Percentiles rank a stretch among this genome's conserved stretches.
These are phyloP conservation scores for Dactylorhiza incarnata DNA, from an alignment of 106 monocot genomes.

Conservation along the genomic window DNA sequence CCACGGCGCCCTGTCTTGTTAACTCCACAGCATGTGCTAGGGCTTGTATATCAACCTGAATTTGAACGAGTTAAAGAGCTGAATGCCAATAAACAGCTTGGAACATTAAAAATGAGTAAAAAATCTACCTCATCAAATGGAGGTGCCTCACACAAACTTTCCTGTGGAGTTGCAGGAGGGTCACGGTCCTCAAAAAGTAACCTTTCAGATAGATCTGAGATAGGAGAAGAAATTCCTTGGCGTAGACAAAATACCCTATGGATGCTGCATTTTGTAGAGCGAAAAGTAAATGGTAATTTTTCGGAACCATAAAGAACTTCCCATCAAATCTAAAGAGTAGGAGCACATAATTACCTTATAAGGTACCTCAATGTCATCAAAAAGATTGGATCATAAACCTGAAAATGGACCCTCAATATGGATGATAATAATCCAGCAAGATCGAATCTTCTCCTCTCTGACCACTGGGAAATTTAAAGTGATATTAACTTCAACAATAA, in stretches of 20 bases:
- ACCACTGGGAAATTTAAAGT: conserved; percentile 49
- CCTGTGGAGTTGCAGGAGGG: conserved; percentile 55
- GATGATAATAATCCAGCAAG: conserved; percentile 79
- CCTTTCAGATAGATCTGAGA: conserved; percentile 80
- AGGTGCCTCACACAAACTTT: conserved; percentile 65
- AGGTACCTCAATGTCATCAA: conserved; percentile 88
- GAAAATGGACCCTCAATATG: conserved; percentile 72
- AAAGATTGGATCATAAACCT: conserved; percentile 90
- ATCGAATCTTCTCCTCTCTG: conserved; percentile 66
- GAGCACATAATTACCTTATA: conserved; percentile 48
- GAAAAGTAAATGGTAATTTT: conserved; percentile 2
- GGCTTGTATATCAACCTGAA: conserved; percentile 98
- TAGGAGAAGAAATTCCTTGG: conserved; percentile 81
- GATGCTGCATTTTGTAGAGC: conserved; percentile 39
- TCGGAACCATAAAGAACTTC: background rate
- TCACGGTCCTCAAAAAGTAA: conserved; percentile 95
- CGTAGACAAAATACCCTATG: conserved; percentile 67
- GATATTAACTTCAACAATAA: background rate
- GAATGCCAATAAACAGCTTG: conserved; percentile 3
- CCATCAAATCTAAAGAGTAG: background rate
- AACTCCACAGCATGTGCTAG: conserved; percentile 97
- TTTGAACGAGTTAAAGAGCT: conserved; percentile 12
- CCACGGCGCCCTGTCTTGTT: conserved; percentile 88
- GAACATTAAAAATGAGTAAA: background rate
- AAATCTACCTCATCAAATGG: conserved; percentile 87